phyloP scores from a whole-genome alignment of 164 flowering plant genomes.

The Malania oleifera region DNA sequence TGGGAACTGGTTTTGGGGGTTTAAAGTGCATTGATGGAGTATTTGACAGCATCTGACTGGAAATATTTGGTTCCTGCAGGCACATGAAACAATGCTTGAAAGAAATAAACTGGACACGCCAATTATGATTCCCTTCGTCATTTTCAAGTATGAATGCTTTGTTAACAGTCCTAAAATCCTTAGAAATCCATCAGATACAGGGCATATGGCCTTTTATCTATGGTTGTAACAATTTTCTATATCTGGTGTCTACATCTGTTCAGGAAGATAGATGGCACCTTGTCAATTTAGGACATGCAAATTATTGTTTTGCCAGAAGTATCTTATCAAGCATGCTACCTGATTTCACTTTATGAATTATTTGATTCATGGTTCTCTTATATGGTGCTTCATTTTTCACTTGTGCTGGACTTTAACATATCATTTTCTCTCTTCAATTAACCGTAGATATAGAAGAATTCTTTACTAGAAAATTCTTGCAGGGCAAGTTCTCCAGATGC shows the following conservation, averaged over 20 bases:
- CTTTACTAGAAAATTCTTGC: no score
- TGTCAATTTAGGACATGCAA: neutral
- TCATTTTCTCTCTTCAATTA: no score
- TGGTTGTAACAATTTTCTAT: neutral
- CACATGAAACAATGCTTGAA: constrained; percentile 67
- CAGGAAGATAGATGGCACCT: neutral
- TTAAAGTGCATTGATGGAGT: constrained; percentile 3
- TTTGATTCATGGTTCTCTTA: no score
- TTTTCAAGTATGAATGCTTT: constrained; percentile 43
- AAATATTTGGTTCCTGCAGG: constrained; percentile 91
- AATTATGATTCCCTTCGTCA: constrained; percentile 29
- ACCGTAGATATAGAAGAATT: no score
- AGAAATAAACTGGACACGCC: constrained; percentile 44
- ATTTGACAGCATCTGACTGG: constrained; percentile 33
- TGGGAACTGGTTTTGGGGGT: neutral
- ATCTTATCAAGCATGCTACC: no score
- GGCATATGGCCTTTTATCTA: neutral
- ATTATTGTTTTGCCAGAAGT: neutral
- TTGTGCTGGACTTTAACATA: neutral
- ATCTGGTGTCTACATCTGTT: neutral
- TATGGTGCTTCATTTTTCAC: neutral
- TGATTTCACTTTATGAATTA: no score
- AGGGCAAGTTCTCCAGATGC: no score
- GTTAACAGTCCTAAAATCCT: constrained; percentile 13
- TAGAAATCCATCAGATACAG: constrained; percentile 6